These are phyloP conservation scores for Monotropa hypopitys DNA, from an alignment of 179 eudicot species.

Conservation along the genomic window DNA sequence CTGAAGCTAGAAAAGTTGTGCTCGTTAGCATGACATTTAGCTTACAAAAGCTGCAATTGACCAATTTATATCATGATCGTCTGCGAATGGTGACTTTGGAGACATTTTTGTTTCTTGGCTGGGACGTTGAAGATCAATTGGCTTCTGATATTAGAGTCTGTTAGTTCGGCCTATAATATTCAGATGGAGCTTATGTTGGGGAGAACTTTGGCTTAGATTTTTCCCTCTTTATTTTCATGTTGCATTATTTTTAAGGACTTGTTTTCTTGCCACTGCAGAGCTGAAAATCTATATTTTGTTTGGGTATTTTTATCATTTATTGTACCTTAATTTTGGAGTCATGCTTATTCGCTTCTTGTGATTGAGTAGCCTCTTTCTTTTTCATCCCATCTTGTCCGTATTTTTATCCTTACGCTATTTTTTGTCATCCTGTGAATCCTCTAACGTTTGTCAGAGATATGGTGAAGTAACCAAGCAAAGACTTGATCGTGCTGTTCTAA, in stretches of 20 bases:
- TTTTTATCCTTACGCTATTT: not conserved
- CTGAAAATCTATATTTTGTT: not conserved
- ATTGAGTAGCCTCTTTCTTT: not conserved
- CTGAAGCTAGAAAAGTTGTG: not conserved
- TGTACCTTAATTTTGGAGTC: not conserved
- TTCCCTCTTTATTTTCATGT: not conserved
- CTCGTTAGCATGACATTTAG: not conserved
- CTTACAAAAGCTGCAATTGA: not conserved
- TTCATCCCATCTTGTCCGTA: not conserved
- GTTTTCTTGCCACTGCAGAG: not conserved
- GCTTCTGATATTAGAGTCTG: not conserved
- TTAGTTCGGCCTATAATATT: not conserved
- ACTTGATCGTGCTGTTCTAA: conserved; percentile 77
- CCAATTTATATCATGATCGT: not conserved
- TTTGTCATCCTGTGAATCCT: conserved; percentile 1
- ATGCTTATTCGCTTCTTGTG: not conserved
- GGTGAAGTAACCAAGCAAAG: conserved; percentile 82
- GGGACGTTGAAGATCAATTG: not conserved
- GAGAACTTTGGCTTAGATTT: not conserved
- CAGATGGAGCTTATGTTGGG: not conserved
- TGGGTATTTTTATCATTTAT: not conserved
- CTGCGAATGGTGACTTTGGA: not conserved
- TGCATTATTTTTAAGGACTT: not conserved
- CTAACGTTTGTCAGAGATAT: conserved; percentile 46
- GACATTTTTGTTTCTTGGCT: not conserved